Percentiles rank a stretch among this genome's conserved stretches.
Evolutionary conservation across 2,329 filamentous ascomycete species (phyloP).

Genomic region (Lachnellula hyalina): DNA sequence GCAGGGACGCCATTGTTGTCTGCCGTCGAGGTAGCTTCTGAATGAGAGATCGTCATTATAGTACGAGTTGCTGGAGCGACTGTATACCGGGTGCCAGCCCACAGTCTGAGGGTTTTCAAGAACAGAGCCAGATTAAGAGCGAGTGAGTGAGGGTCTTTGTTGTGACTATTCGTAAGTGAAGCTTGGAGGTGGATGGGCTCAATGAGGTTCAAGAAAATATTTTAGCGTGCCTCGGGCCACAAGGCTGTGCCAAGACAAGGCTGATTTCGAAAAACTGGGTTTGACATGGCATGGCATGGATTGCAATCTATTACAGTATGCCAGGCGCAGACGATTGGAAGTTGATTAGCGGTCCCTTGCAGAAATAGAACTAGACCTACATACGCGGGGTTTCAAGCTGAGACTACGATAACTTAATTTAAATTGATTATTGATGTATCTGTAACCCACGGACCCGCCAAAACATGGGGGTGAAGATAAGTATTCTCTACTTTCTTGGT

Average conservation of each 20-base stretch:
- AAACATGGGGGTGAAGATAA: neutral
- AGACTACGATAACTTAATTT: neutral
- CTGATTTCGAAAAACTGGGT: conserved; percentile 1
- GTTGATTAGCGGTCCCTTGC: too few species aligned
- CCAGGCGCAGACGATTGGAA: too few species aligned
- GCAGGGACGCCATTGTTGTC: conserved; percentile 1
- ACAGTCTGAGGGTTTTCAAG: conserved; percentile 17
- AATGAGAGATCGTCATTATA: conserved; percentile 18
- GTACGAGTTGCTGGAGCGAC: conserved; percentile 5
- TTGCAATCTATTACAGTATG: too few species aligned
- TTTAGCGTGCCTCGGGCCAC: conserved; percentile 14
- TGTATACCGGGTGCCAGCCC: conserved; percentile 28
- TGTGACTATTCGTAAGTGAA: neutral
- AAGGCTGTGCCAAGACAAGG: conserved; percentile 24
- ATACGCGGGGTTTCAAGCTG: neutral
- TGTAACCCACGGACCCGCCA: neutral
- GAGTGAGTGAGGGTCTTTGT: neutral
- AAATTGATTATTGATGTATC: neutral
- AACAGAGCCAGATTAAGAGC: conserved; percentile 20
- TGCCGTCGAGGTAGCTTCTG: conserved; percentile 9
- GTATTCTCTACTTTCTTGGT: too few species aligned
- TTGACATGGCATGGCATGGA: neutral
- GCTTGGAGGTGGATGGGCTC: neutral
- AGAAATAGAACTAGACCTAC: too few species aligned
- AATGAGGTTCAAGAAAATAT: conserved; percentile 10